Conservation (phyloP, 2,329 filamentous ascomycete species). For the Talaromyces sp. region DNA sequence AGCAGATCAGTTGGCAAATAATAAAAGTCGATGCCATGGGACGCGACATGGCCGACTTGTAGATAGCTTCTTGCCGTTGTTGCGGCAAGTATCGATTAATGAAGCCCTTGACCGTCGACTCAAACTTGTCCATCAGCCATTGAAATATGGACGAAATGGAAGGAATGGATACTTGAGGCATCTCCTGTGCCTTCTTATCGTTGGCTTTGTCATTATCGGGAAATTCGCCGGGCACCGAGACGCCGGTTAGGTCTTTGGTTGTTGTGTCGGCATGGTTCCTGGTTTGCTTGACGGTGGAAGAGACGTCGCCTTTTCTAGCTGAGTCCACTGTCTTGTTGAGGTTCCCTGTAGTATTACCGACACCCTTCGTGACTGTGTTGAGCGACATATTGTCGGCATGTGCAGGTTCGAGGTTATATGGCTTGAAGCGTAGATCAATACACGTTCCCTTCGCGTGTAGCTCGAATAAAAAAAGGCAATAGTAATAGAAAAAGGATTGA, state of each 20-base stretch:
- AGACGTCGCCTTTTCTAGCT: conserved; percentile 22
- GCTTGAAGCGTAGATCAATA: neutral
- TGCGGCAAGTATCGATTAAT: conserved; percentile 30
- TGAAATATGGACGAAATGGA: conserved; percentile 25
- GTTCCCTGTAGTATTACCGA: conserved; percentile 25
- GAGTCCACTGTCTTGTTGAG: conserved; percentile 23
- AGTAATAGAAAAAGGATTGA: neutral
- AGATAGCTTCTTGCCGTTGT: conserved; percentile 30
- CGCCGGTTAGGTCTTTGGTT: conserved; percentile 25
- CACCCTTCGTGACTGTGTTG: conserved; percentile 27
- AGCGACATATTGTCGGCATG: conserved; percentile 26
- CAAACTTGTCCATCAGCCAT: conserved; percentile 30
- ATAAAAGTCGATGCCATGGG: conserved; percentile 36
- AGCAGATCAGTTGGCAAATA: conserved; percentile 35
- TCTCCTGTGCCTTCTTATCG: conserved; percentile 22
- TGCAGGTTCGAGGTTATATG: neutral
- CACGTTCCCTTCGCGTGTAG: neutral
- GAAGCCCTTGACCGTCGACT: conserved; percentile 26
- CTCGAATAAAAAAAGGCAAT: neutral
- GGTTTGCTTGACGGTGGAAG: conserved; percentile 22
- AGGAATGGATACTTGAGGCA: conserved; percentile 24
- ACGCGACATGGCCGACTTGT: conserved; percentile 30
- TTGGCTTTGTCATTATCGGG: conserved; percentile 24
- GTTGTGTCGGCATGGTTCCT: conserved; percentile 23
- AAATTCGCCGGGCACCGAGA: conserved; percentile 29